phyloP scores from a whole-genome alignment of 2,329 filamentous ascomycete genomes.

The Graphilbum fragrans region DNA sequence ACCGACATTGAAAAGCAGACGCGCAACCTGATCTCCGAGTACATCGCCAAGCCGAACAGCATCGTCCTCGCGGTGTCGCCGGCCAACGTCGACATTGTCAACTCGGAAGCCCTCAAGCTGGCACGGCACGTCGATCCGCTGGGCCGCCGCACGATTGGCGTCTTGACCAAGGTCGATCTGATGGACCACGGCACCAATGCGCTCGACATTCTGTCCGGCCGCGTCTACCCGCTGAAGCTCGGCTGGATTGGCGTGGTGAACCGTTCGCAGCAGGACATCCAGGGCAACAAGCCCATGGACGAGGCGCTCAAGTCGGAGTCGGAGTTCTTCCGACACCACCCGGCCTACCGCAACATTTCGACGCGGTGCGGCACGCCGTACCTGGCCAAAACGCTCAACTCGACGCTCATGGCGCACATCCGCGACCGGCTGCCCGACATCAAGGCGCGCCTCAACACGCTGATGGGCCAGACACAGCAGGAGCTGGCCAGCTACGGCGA shows the following conservation, averaged over 20 bases:
- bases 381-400: conserved; percentile 87
- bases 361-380: conserved; percentile 88
- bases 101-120: conserved; percentile 94
- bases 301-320: conserved; percentile 82
- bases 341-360: conserved; percentile 93
- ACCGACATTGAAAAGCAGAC: conserved; percentile 54
- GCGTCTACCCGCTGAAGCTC: conserved; percentile 91
- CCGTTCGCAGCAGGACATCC: conserved; percentile 94
- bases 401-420: conserved; percentile 91
- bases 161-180: conserved; percentile 94
- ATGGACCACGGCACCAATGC: conserved; percentile 99
- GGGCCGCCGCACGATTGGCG: conserved; percentile 94
- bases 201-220: conserved; percentile 92
- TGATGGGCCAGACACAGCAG: conserved; percentile 99
- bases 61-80: conserved; percentile 95
- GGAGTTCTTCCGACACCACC: conserved; percentile 95
- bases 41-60: conserved; percentile 96
- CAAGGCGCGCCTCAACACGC: conserved; percentile 90
- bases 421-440: conserved; percentile 93
- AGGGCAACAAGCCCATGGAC: conserved; percentile 85
- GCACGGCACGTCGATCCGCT: conserved; percentile 95
- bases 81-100: conserved; percentile 95
- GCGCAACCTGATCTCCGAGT: conserved; percentile 94
- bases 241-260: conserved; percentile 98
- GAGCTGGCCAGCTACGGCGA: conserved; percentile 96